These are phyloP conservation scores for Spathaspora hagerdaliae DNA, from an alignment of 805 yeast genomes.

Conservation along the genomic window DNA sequence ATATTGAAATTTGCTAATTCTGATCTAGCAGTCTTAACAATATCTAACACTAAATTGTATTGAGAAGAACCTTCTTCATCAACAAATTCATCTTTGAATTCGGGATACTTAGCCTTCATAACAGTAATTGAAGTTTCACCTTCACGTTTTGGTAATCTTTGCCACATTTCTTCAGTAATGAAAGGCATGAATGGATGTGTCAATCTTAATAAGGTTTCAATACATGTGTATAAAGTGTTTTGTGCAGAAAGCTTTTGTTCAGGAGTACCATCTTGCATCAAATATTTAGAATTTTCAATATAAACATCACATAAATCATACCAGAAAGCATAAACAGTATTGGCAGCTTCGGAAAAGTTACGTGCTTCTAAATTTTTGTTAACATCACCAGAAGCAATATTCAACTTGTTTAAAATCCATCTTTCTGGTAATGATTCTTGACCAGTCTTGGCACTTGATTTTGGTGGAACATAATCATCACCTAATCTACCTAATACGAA, in stretches of 20 bases:
- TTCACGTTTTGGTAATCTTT: conserved; percentile 86
- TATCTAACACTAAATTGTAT: conserved; percentile 79
- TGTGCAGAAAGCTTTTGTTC: conserved; percentile 85
- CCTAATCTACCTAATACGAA: conserved; percentile 93
- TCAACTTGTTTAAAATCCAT: conserved; percentile 90
- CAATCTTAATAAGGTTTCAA: conserved; percentile 85
- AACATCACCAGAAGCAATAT: conserved; percentile 61
- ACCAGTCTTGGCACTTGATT: conserved; percentile 58
- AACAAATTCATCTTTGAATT: conserved; percentile 53
- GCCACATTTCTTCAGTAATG: conserved; percentile 98
- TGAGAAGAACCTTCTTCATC: conserved; percentile 65
- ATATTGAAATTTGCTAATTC: conserved; percentile 86
- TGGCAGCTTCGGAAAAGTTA: conserved; percentile 86
- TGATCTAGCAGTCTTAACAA: conserved; percentile 90
- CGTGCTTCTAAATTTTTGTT: conserved; percentile 71
- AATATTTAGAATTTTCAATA: conserved; percentile 93
- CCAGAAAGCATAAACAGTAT: conserved; percentile 91
- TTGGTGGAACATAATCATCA: conserved; percentile 80
- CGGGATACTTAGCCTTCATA: conserved; percentile 78
- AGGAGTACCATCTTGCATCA: conserved; percentile 86
- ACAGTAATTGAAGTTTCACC: conserved; percentile 69
- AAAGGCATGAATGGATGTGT: conserved; percentile 99
- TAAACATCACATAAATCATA: conserved; percentile 94
- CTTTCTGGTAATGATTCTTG: conserved; percentile 89
- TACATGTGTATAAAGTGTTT: conserved; percentile 88